phyloP scores from a whole-genome alignment of 345 rosid genomes.

The Pseudoturritis turrita region DNA sequence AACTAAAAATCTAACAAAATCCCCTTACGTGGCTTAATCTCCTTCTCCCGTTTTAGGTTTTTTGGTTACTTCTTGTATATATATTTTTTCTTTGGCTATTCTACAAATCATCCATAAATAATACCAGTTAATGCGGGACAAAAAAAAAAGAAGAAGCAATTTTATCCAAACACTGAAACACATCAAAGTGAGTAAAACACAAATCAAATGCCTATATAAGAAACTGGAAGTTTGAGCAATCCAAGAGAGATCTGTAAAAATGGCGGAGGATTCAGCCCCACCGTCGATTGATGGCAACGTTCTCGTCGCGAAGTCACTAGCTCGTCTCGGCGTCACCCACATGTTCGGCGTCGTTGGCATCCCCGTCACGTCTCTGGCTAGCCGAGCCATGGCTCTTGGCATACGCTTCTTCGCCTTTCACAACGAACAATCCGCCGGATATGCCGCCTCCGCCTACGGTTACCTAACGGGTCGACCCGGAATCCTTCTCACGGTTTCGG shows the following conservation, averaged over 20 bases:
- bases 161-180: not conserved
- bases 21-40: too few species aligned
- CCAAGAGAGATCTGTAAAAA: not conserved
- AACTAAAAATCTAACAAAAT: too few species aligned
- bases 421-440: slow-evolving; percentile 98
- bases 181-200: not conserved
- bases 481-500: slow-evolving; percentile 82
- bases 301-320: slow-evolving; percentile 61
- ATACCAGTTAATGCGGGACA: too few species aligned
- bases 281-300: slow-evolving; percentile 59
- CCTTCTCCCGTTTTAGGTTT: too few species aligned
- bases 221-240: not conserved
- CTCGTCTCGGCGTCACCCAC: slow-evolving; percentile 71
- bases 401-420: slow-evolving; percentile 93
- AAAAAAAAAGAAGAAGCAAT: too few species aligned
- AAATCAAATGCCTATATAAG: not conserved
- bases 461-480: slow-evolving; percentile 88
- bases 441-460: slow-evolving; percentile 95
- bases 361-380: slow-evolving; percentile 91
- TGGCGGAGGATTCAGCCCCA: slow-evolving; percentile 27
- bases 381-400: slow-evolving; percentile 68
- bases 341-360: slow-evolving; percentile 98
- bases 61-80: too few species aligned
- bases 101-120: too few species aligned
- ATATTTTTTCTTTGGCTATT: too few species aligned